These are phyloP conservation scores for Fusarium brevicatenulatum DNA, from an alignment of 2,329 filamentous ascomycete species.

Conservation along the genomic window DNA sequence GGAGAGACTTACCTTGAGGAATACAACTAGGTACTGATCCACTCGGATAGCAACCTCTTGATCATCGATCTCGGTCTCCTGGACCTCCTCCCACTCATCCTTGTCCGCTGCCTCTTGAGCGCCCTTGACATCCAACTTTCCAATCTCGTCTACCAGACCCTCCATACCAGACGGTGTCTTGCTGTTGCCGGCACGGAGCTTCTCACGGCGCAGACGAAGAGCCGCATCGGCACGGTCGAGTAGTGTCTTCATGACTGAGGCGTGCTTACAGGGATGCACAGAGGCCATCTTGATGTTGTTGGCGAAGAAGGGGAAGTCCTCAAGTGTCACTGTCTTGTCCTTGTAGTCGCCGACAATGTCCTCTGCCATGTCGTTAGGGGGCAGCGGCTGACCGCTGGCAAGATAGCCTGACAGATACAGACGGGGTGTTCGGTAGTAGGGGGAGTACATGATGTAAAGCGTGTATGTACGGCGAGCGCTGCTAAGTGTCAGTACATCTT, in stretches of 20 bases:
- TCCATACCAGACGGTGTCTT: slow-evolving; percentile 70
- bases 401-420: slow-evolving; percentile 94
- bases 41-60: slow-evolving; percentile 82
- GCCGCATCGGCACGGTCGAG: slow-evolving; percentile 95
- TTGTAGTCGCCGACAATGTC: slow-evolving; percentile 97
- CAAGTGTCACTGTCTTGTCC: slow-evolving; percentile 97
- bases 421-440: slow-evolving; percentile 95
- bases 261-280: slow-evolving; percentile 97
- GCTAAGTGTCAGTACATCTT: slow-evolving; percentile 3
- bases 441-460: slow-evolving; percentile 97
- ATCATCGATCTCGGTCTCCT: slow-evolving; percentile 71
- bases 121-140: slow-evolving; percentile 68
- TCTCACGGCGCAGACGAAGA: slow-evolving; percentile 86
- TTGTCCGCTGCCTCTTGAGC: slow-evolving; percentile 63
- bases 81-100: slow-evolving; percentile 74
- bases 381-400: slow-evolving; percentile 80
- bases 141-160: slow-evolving; percentile 84
- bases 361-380: slow-evolving; percentile 91
- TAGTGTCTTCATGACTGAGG: slow-evolving; percentile 96
- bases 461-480: slow-evolving; percentile 93
- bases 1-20: slow-evolving; percentile 73
- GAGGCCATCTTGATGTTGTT: slow-evolving; percentile 94
- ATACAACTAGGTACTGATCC: slow-evolving; percentile 90
- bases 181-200: slow-evolving; percentile 65
- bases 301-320: slow-evolving; percentile 96